phyloP scores from a whole-genome alignment of 2,329 filamentous ascomycete species.

The Tetracladium maxilliforme region DNA sequence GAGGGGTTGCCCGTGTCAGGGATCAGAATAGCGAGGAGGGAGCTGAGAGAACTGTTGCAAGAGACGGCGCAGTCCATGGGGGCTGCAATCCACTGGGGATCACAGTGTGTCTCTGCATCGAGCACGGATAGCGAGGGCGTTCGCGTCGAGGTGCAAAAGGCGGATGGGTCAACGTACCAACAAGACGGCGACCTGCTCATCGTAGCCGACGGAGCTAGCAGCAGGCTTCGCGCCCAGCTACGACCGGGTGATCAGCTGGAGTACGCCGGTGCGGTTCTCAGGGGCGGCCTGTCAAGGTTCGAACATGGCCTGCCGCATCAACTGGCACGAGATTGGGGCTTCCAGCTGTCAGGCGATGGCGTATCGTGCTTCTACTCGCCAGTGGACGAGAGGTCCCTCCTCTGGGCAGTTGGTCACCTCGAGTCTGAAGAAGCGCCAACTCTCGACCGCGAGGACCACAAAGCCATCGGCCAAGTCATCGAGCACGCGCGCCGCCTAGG shows the following conservation, averaged over 20 bases:
- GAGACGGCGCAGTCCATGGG: slow-evolving; percentile 9
- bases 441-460: slow-evolving; percentile 4
- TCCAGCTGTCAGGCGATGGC: slow-evolving; percentile 21
- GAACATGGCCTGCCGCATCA: slow-evolving; percentile 15
- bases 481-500: slow-evolving; percentile 16
- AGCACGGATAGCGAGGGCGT: slow-evolving; percentile 6
- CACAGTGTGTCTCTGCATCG: slow-evolving; percentile 3
- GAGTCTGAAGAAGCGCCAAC: slow-evolving; percentile 8
- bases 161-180: slow-evolving; percentile 5
- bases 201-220: slow-evolving; percentile 27
- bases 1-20: slow-evolving; percentile 18
- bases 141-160: slow-evolving; percentile 9
- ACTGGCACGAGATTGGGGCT: slow-evolving; percentile 22
- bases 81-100: slow-evolving; percentile 4
- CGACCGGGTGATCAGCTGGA: slow-evolving; percentile 22
- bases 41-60: slow-evolving; percentile 18
- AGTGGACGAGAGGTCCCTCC: slow-evolving; percentile 20
- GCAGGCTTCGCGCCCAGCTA: slow-evolving; percentile 21
- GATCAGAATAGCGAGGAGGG: slow-evolving; percentile 20
- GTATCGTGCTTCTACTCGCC: slow-evolving; percentile 27
- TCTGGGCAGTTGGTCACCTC: slow-evolving; percentile 26
- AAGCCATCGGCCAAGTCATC: slow-evolving; percentile 2
- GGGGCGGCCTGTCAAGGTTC: slow-evolving; percentile 22
- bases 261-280: slow-evolving; percentile 22
- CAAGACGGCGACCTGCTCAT: slow-evolving; percentile 25